Conservation (phyloP, 208 protist genomes). For the Sergeia podlipaevii region DNA sequence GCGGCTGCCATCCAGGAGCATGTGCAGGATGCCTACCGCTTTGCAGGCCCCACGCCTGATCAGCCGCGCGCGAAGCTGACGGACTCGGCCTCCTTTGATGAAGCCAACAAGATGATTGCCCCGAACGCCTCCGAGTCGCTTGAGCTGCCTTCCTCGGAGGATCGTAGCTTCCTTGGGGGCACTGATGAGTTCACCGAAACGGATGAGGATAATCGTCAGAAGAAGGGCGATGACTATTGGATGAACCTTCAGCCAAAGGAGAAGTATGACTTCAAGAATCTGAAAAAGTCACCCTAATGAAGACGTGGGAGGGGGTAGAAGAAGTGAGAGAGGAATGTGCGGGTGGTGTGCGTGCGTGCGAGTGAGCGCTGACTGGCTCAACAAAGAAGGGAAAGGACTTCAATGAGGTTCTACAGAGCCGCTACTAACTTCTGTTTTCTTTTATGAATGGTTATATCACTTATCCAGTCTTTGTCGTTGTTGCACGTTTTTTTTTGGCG, state of each 20-base stretch:
- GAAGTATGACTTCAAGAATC: constrained; percentile 89
- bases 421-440: no score
- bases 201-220: constrained; percentile 73
- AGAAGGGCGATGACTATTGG: constrained; percentile 93
- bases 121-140: constrained; percentile 67
- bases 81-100: constrained; percentile 83
- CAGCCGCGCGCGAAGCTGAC: constrained; percentile 77
- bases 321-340: no score
- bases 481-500: no score
- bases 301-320: neutral
- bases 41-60: constrained; percentile 78
- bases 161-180: constrained; percentile 33
- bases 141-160: constrained; percentile 32
- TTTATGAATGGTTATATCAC: no score
- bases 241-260: constrained; percentile 89
- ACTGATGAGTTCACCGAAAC: constrained; percentile 72
- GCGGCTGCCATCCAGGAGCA: constrained; percentile 91
- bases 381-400: no score
- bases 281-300: constrained; percentile 83
- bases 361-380: no score
- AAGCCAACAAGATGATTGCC: constrained; percentile 90
- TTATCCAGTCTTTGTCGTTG: no score
- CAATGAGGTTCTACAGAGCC: no score
- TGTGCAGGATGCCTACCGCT: constrained; percentile 90
- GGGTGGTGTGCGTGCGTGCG: no score